Conservation (phyloP, 768 basidiomycete genomes). For the Udeniomyces megalosporus region DNA sequence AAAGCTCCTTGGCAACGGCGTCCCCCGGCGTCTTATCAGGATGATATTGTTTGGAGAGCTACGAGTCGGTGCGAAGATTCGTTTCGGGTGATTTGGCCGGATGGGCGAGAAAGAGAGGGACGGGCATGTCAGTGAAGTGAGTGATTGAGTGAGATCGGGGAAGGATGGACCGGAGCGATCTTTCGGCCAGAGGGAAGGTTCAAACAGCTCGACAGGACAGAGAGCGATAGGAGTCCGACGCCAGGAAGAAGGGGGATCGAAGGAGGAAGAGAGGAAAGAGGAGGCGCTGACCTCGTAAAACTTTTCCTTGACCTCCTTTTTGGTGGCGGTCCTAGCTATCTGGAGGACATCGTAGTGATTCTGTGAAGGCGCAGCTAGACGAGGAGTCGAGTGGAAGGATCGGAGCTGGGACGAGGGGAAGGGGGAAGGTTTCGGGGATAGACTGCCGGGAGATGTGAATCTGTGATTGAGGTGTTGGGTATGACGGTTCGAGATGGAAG, state of each 20-base stretch:
- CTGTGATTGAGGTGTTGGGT: no score
- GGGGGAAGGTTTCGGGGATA: no score
- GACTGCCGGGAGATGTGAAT: no score
- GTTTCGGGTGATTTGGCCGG: no score
- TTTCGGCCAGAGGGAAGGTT: no score
- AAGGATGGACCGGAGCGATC: not conserved
- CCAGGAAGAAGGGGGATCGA: no score
- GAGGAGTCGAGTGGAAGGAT: not conserved
- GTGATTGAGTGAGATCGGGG: not conserved
- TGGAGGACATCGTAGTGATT: not conserved
- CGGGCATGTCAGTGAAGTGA: not conserved
- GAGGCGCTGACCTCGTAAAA: conserved; percentile 8
- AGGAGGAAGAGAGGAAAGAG: no score
- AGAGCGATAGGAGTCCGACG: no score
- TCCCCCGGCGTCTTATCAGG: conserved; percentile 7
- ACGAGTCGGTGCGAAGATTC: not conserved
- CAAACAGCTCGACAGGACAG: no score
- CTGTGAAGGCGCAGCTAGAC: not conserved
- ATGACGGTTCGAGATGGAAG: no score
- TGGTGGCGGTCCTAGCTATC: conserved; percentile 2
- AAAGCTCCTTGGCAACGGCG: conserved; percentile 5
- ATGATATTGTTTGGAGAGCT: conserved; percentile 15
- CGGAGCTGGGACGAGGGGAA: not conserved
- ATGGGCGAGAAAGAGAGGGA: not conserved
- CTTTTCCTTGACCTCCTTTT: conserved; percentile 13